These are phyloP conservation scores for Thyridium curvatum DNA, from an alignment of 2,329 filamentous ascomycete species.

Conservation along the genomic window DNA sequence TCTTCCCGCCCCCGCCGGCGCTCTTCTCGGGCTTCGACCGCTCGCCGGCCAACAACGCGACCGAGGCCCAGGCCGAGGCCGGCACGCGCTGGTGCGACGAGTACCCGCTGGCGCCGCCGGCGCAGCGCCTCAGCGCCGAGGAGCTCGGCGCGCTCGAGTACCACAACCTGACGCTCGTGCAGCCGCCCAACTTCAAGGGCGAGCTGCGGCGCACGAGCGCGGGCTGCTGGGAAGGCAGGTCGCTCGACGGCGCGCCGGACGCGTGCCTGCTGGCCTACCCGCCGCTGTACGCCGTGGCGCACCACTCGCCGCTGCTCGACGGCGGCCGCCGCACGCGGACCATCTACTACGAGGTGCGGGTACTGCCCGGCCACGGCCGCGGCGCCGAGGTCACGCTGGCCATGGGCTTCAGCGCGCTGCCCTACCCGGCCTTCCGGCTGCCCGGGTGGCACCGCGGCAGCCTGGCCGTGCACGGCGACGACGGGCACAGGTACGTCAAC, in stretches of 20 bases:
- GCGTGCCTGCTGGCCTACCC: conserved; percentile 60
- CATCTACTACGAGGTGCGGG: conserved; percentile 67
- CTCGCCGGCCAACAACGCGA: conserved; percentile 64
- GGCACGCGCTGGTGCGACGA: conserved; percentile 60
- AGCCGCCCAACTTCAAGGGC: conserved; percentile 41
- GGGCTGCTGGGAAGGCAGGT: conserved; percentile 45
- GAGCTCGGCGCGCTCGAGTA: conserved; percentile 39
- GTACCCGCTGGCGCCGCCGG: conserved; percentile 51
- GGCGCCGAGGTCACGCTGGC: conserved; percentile 45
- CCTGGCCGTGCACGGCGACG: conserved; percentile 72
- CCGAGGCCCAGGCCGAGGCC: conserved; percentile 35
- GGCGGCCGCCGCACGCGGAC: conserved; percentile 29
- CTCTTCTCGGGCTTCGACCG: conserved; percentile 57
- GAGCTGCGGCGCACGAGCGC: conserved; percentile 35
- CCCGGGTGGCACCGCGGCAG: conserved; percentile 77
- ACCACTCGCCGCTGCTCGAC: conserved; percentile 49
- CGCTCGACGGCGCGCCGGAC: conserved; percentile 45
- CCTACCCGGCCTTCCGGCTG: conserved; percentile 71
- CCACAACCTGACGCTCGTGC: conserved; percentile 48
- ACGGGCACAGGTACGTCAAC: conserved; percentile 70
- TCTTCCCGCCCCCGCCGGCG: conserved; percentile 66
- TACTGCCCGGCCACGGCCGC: conserved; percentile 33
- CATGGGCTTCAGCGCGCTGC: conserved; percentile 65
- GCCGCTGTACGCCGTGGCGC: conserved; percentile 58
- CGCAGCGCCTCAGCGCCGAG: conserved; percentile 36